phyloP scores from a whole-genome alignment of 78 protist genomes.

The Dictyostelium capitatum region DNA sequence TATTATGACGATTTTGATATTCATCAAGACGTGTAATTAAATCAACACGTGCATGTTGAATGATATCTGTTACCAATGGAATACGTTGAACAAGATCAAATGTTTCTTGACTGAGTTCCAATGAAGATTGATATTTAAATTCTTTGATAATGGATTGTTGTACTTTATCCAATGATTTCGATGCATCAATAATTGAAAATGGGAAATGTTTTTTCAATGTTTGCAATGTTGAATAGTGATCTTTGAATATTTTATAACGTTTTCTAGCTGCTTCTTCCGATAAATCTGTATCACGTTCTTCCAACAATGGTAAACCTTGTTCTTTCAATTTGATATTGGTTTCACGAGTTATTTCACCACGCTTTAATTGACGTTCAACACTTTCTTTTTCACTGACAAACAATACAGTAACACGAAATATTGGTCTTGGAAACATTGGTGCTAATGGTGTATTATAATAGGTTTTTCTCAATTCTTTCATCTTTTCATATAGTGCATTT shows the following conservation, averaged over 20 bases:
- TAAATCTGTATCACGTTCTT: conserved; percentile 84
- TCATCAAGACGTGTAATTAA: conserved; percentile 82
- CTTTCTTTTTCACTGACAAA: conserved; percentile 85
- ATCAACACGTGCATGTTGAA: conserved; percentile 76
- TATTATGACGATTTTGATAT: conserved; percentile 64
- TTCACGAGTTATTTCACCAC: conserved; percentile 81
- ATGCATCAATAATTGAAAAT: conserved; percentile 83
- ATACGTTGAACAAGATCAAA: conserved; percentile 72
- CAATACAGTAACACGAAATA: conserved; percentile 83
- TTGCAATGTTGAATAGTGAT: conserved; percentile 83
- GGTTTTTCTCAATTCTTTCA: conserved; percentile 68
- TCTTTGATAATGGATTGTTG: conserved; percentile 70
- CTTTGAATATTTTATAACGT: conserved; percentile 83
- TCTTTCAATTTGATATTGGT: conserved; percentile 49
- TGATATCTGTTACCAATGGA: conserved; percentile 81
- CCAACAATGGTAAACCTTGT: conserved; percentile 53
- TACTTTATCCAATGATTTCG: conserved; percentile 56
- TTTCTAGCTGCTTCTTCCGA: conserved; percentile 67
- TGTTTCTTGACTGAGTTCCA: conserved; percentile 80
- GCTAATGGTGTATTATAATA: conserved; percentile 62
- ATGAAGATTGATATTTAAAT: conserved; percentile 74
- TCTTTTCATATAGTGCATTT: conserved; percentile 78
- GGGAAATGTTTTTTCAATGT: conserved; percentile 85
- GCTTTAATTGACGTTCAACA: conserved; percentile 80
- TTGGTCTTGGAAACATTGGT: conserved; percentile 71